These are phyloP conservation scores for Entomortierella chlamydospora DNA, from an alignment of 192 early-diverging fungal genomes.

Conservation along the genomic window DNA sequence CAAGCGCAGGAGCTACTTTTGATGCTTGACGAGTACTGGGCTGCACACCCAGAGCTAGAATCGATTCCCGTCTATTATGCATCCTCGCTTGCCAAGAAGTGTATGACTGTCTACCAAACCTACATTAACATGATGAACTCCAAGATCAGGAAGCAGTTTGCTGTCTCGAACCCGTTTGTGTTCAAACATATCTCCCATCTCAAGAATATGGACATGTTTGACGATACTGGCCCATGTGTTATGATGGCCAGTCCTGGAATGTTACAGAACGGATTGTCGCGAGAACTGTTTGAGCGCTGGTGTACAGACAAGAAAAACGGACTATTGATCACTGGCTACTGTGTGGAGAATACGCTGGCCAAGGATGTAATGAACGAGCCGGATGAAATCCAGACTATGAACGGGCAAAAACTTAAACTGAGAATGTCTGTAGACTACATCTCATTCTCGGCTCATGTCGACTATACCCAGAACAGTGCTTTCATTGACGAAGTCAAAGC, in stretches of 20 bases:
- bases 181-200: constrained; percentile 96
- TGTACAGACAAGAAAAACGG: constrained; percentile 92
- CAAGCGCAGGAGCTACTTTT: constrained; percentile 96
- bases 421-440: constrained; percentile 93
- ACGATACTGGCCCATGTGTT: constrained; percentile 96
- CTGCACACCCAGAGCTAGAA: constrained; percentile 87
- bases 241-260: constrained; percentile 99
- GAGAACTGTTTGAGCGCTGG: constrained; percentile 97
- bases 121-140: constrained; percentile 99
- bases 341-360: constrained; percentile 96
- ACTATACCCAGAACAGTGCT: constrained; percentile 93
- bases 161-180: constrained; percentile 91
- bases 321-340: constrained; percentile 96
- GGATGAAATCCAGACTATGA: constrained; percentile 82
- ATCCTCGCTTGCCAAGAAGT: constrained; percentile 93
- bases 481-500: constrained; percentile 97
- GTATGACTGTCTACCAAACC: constrained; percentile 96
- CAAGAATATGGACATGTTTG: constrained; percentile 87
- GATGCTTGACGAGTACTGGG: constrained; percentile 99
- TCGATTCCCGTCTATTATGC: constrained; percentile 96
- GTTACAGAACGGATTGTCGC: constrained; percentile 95
- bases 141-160: constrained; percentile 89
- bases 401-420: constrained; percentile 83
- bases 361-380: constrained; percentile 84
- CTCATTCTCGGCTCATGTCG: constrained; percentile 98